Base-by-base conservation (phyloP, 2,329 filamentous ascomycete species). In the Malbranchea cinnamomea region DNA sequence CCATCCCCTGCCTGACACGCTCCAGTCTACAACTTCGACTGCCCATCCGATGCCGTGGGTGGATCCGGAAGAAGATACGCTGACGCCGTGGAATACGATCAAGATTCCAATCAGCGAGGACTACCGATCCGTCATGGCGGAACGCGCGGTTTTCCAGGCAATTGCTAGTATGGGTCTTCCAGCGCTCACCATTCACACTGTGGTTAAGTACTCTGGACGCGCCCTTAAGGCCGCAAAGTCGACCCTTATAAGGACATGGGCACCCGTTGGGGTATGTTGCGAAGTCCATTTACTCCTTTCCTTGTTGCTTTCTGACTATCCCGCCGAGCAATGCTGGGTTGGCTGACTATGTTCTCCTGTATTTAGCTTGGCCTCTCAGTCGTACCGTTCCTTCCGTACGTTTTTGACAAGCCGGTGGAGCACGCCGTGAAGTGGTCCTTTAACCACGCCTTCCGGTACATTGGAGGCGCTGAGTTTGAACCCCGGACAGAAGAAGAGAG, bases 361-460 rank as follows among this genome's bases (percentile, higher is more conserved):
- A 10, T 17, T 35, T 41, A 73, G 68, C 62, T 77, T 31, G 72
- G 72, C 45, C 59, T 84, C 19, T 59, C 74, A 0, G 65, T 82
- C 6, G 84, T 94, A 6, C 87, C 85, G 1, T 79, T 85, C 52
- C 54, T 94, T 34, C 87, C 85, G 0, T 74, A 67, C 35, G 57
- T 93, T 32, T 94, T 94, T 44, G 85, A 98, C 47, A 69, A 92
- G 52, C 87, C 89, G 1, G 83, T 98, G 5, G 89, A 95, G 57
- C 69, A 83, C 38, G 83, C 80, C 0, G 82, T 93, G 0, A 85
- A 95, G 48, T 94, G 78, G 78, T 53, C 68, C 2, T 95, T 95
- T 60, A 80, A 92, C 46, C 80, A 75, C 44, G 79, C 68, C 0
- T 89, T 94, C 48, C 68, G 74, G 48, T 51, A 68, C 1, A 68